These are phyloP conservation scores for Sclerotinia spermophila DNA, from an alignment of 2,329 filamentous ascomycete species.

Conservation along the genomic window DNA sequence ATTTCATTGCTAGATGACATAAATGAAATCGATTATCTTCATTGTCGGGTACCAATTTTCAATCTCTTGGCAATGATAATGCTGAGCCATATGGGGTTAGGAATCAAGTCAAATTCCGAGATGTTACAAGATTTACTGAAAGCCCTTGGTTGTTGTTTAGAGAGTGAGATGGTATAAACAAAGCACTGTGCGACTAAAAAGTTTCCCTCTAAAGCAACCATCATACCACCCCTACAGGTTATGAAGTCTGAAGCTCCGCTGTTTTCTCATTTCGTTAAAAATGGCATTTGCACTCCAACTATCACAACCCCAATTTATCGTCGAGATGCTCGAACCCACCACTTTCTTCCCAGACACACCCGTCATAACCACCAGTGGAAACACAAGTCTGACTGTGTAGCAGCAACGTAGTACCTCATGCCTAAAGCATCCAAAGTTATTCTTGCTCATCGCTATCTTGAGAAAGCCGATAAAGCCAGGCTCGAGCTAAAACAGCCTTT, in stretches of 20 bases:
- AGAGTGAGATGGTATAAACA: not conserved
- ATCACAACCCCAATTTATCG: not conserved
- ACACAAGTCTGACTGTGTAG: not conserved
- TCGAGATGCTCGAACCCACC: not conserved
- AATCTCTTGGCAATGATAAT: not conserved
- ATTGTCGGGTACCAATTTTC: not conserved
- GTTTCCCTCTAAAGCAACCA: too few relatives aligned
- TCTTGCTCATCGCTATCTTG: conserved; percentile 22
- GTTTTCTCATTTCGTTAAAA: not conserved
- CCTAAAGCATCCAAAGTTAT: conserved; percentile 22
- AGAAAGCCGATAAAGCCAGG: conserved; percentile 26
- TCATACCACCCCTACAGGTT: not conserved
- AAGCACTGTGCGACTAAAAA: too few relatives aligned
- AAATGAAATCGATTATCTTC: not conserved
- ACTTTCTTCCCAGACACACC: not conserved
- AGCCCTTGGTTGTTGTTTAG: not conserved
- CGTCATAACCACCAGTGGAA: not conserved
- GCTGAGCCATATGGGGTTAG: conserved; percentile 41
- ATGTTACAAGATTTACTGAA: conserved; percentile 21
- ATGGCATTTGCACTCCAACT: not conserved
- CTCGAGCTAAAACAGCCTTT: conserved; percentile 20
- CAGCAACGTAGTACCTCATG: not conserved
- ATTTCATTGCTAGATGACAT: too few relatives aligned
- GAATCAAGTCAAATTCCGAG: conserved; percentile 31
- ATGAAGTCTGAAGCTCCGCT: not conserved